Base-by-base conservation (phyloP, 768 basidiomycete species). In the Sarcodon aspratus region DNA sequence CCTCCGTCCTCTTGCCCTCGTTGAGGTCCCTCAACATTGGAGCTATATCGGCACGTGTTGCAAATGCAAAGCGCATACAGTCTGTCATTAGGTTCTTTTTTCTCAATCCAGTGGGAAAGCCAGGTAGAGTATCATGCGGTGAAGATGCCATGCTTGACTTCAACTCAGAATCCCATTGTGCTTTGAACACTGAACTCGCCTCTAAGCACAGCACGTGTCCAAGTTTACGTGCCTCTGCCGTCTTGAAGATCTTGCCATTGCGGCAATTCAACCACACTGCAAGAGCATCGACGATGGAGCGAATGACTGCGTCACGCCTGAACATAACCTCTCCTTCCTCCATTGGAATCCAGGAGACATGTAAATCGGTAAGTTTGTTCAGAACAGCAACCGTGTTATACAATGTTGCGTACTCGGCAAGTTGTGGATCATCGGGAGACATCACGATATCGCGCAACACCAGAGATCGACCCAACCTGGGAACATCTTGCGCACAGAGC, bases 271-370 rank as follows among this genome's bases (percentile, higher is more conserved):
- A 66, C 18, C 97, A 61, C 8, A 89, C 85, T 0, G 92, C 88
- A 49, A 97, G 72, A 1, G 95, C 82, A 58, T 96, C 92, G 63
- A 97, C 77, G 55, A 80, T 73, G 10, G 81, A 69, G 61, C 95
- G 90, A 50, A 87, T 76, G 32, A 82, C 88, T 40, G 96, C 67
- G 66, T 92, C 93, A 52, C 79, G 79, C 36, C 85, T 80, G 66
- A 93, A 76, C 18, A 72, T 68, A 32, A 79, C 66, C 53, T 90
- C 80, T 17, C 95, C 59, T 13, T 82, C 70, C 2, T 75, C 68
- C 52, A 85, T 76, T 1, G 86, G 75, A 31, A 69, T 68, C 80
- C 89, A 87, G 6, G 69, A 66, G 12, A 79, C 68, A 12, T 76
- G 66, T 45, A 97, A 77, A 3, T 65, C 60, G 17, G 76, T 67